These are phyloP conservation scores for Alternaria triticina DNA, from an alignment of 2,329 filamentous ascomycete species.

Conservation along the genomic window DNA sequence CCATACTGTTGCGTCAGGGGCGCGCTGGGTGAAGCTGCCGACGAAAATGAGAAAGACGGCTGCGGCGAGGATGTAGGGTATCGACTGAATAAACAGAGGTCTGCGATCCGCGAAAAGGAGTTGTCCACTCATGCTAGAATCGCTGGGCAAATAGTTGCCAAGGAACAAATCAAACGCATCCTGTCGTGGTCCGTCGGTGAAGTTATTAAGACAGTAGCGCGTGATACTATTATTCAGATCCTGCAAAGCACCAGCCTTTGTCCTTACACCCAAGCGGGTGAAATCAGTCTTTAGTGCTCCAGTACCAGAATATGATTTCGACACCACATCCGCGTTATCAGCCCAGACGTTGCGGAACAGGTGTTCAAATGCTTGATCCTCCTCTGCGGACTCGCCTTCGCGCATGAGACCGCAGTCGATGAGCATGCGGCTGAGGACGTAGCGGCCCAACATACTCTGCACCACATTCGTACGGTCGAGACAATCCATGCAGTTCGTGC, in stretches of 20 bases:
- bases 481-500: constrained; percentile 99
- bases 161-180: constrained; percentile 96
- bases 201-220: constrained; percentile 93
- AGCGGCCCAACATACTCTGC: constrained; percentile 93
- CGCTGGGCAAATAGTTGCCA: constrained; percentile 79
- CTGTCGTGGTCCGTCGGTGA: constrained; percentile 89
- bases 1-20: constrained; percentile 77
- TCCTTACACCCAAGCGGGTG: constrained; percentile 89
- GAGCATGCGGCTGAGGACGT: constrained; percentile 87
- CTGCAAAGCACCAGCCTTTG: constrained; percentile 81
- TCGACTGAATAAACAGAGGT: constrained; percentile 87
- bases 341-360: constrained; percentile 98
- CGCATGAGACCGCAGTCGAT: constrained; percentile 80
- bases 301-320: constrained; percentile 90
- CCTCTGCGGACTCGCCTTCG: constrained; percentile 77
- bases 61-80: constrained; percentile 88
- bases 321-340: constrained; percentile 96
- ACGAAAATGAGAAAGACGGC: constrained; percentile 84
- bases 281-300: constrained; percentile 98
- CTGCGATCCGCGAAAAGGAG: constrained; percentile 83
- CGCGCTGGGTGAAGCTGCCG: constrained; percentile 72
- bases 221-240: constrained; percentile 89
- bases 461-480: constrained; percentile 97
- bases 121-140: constrained; percentile 71
- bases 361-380: constrained; percentile 82